Evolutionary conservation across 2,329 filamentous ascomycete species (phyloP).

Genomic region (Catunica adiposa): DNA sequence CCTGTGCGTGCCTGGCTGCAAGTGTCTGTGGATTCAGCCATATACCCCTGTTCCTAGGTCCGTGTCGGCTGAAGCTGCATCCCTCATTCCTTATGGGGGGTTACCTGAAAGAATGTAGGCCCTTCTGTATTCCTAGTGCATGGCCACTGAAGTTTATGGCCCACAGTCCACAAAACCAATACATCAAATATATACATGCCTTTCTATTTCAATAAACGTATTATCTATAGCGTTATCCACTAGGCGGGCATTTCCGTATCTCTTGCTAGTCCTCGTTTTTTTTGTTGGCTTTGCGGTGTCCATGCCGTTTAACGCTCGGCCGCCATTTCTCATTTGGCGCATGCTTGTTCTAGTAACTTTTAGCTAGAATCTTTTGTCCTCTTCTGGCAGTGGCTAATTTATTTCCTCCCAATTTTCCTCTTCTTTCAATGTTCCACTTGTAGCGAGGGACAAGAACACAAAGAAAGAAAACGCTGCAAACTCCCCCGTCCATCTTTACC

Average conservation of each 20-base stretch:
- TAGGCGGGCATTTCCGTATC: no score
- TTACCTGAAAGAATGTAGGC: background rate
- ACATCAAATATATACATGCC: no score
- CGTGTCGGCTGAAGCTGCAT: constrained; percentile 13
- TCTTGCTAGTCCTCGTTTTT: background rate
- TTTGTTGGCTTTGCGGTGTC: background rate
- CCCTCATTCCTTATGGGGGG: constrained; percentile 1
- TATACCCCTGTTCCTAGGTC: constrained; percentile 6
- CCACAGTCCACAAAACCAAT: background rate
- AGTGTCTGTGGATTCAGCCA: background rate
- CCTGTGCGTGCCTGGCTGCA: background rate
- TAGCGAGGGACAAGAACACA: background rate
- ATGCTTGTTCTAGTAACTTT: background rate
- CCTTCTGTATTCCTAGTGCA: background rate
- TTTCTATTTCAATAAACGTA: no score
- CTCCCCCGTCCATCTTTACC: background rate
- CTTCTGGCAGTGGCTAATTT: background rate
- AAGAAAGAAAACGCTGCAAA: background rate
- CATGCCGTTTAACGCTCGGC: background rate
- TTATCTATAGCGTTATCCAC: no score
- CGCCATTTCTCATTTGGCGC: background rate
- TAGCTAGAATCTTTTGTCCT: background rate
- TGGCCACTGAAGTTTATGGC: background rate
- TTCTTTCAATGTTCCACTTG: background rate
- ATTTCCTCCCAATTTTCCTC: background rate